Conservation (phyloP, 2,329 filamentous ascomycete species). For the Diplodia mutila region DNA sequence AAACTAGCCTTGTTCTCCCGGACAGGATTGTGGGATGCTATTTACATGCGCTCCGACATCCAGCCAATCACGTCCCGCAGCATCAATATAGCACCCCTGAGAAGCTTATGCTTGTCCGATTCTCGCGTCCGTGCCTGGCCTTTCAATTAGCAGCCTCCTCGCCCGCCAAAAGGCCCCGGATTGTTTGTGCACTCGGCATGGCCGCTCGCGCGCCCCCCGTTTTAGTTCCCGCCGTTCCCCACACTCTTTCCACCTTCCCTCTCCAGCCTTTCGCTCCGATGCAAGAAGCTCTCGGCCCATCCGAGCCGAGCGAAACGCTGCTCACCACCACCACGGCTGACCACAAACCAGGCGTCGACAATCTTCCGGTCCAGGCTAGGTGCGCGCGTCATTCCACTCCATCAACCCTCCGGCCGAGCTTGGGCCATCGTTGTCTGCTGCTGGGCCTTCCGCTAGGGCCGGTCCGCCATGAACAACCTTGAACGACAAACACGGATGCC, state of each 20-base stretch:
- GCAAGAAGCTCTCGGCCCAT: not conserved
- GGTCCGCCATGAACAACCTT: constrained; percentile 3
- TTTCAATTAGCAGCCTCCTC: constrained; percentile 6
- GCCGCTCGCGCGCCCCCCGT: not conserved
- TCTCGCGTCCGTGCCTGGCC: not conserved
- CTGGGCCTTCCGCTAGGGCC: not conserved
- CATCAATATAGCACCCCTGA: not conserved
- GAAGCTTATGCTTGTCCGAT: not conserved
- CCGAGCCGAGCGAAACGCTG: not conserved
- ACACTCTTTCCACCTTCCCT: constrained; percentile 15
- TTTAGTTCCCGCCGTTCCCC: not conserved
- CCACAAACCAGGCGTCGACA: no score
- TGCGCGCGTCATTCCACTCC: not conserved
- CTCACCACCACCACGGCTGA: constrained; percentile 19
- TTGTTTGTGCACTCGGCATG: not conserved
- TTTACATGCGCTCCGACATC: constrained; percentile 6
- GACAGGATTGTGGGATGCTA: not conserved
- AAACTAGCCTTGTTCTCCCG: not conserved
- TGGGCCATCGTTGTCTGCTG: not conserved
- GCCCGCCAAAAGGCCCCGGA: not conserved
- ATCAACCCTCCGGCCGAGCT: not conserved
- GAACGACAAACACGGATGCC: not conserved
- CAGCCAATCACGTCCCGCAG: not conserved
- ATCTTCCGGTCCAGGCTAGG: not conserved
- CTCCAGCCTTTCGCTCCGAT: constrained; percentile 12